Base-by-base conservation (phyloP, 345 rosid species). In the Leavenworthia alabamica region DNA sequence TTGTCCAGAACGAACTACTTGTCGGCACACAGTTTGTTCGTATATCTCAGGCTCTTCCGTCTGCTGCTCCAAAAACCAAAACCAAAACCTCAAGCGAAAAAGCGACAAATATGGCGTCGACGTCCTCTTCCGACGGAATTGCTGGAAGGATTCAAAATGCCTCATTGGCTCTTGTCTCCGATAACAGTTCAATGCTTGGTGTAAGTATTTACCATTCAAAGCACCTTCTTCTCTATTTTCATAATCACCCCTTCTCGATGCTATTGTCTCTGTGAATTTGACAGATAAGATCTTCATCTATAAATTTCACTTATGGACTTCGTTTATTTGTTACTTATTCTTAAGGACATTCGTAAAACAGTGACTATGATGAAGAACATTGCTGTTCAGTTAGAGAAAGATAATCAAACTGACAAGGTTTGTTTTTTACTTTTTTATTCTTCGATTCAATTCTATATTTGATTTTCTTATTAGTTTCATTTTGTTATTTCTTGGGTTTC, bases 371-470 rank as follows among this genome's bases (percentile, higher is more conserved):
- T 86, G 77, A 89, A 81, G 83, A 81, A 81, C 28, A 74, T 85
- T 7, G 96, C 90, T 7, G 84, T 89, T 76, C 82, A 83, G 64
- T 57, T 89, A 40, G 99, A 89, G 80, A 83, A 48, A 74, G 83
- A 81, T 32, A 77, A 83, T 64, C 76, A 83, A 68, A 64, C 84
- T 64, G 80, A 73, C 24, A 79, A 76, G 96, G 98, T 88, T 57
- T 39, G 19, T 76, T n/a, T n/a, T n/a, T n/a, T n/a, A n/a, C n/a
- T n/a, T n/a, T n/a, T n/a, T n/a, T n/a, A n/a, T n/a, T n/a, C n/a
- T n/a, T n/a, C n/a, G n/a, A n/a, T n/a, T n/a, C n/a, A n/a, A n/a
- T n/a, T n/a, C 3, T 35, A 33, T 37, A 23, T 44, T 41, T 24
- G 44, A 7, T 50, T 36, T 50, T 17, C 5, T 55, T 31, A 54